Conservation (phyloP, 208 protist species). For the Acanthamoeba sp. region DNA sequence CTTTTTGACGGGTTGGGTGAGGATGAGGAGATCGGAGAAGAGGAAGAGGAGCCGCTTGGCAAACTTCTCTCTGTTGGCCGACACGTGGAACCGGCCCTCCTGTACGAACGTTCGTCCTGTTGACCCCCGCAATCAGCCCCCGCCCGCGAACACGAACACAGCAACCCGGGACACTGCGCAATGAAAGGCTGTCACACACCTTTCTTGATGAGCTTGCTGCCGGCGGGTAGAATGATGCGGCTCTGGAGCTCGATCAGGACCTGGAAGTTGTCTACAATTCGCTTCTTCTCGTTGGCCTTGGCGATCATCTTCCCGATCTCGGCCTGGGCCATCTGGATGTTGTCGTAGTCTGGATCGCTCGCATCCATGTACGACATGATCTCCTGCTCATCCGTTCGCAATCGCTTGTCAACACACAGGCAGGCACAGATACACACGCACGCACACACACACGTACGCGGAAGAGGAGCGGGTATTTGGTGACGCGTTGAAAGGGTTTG, state of each 20-base stretch:
- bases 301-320: conserved; percentile 61
- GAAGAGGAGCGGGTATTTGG: conserved; percentile 47
- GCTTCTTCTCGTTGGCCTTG: conserved; percentile 56
- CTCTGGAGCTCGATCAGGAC: conserved; percentile 20
- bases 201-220: conserved; percentile 18
- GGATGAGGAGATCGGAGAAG: conserved; percentile 45
- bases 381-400: neutral
- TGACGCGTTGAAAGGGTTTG: conserved; percentile 50
- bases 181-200: neutral
- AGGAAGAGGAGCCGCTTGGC: conserved; percentile 35
- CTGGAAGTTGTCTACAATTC: conserved; percentile 34
- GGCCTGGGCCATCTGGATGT: conserved; percentile 42
- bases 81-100: conserved; percentile 20
- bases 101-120: conserved; percentile 35
- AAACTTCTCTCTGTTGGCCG: conserved; percentile 20
- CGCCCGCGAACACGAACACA: no score
- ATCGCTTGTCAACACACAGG: neutral
- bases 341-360: conserved; percentile 44
- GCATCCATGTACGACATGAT: conserved; percentile 55
- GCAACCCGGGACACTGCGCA: neutral
- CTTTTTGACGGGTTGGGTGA: conserved; percentile 47
- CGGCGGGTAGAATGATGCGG: conserved; percentile 22
- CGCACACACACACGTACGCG: neutral
- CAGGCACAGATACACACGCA: neutral
- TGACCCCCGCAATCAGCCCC: neutral